These are phyloP conservation scores for Tulasnella sp. DNA, from an alignment of 768 basidiomycete species.

Conservation along the genomic window DNA sequence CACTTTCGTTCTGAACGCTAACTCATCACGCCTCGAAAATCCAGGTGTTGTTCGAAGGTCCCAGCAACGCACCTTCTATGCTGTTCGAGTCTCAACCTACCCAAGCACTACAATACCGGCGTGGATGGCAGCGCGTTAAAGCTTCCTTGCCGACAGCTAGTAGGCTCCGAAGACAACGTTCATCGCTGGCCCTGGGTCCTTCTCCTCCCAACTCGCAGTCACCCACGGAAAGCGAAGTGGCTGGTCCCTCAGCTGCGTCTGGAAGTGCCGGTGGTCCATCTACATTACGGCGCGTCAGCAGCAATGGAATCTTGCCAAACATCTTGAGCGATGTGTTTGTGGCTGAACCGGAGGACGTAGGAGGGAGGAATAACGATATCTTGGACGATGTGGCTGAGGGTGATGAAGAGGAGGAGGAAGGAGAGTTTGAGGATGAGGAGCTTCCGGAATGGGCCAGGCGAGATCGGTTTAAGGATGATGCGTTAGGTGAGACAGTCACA, in stretches of 20 bases:
- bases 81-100: not conserved
- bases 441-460: conserved; percentile 73
- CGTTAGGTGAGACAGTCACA: conserved; percentile 43
- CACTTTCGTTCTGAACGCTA: not conserved
- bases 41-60: conserved; percentile 50
- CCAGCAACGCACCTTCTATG: conserved; percentile 30
- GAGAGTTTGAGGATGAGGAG: conserved; percentile 57
- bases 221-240: not conserved
- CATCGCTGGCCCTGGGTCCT: conserved; percentile 8
- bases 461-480: conserved; percentile 45
- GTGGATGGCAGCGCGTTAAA: conserved; percentile 22
- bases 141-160: conserved; percentile 37
- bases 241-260: not conserved
- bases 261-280: not conserved
- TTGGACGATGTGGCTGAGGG: conserved; percentile 35
- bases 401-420: conserved; percentile 33
- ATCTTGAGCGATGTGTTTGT: not conserved
- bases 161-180: not conserved
- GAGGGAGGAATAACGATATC: not conserved
- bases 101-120: conserved; percentile 35
- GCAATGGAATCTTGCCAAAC: not conserved
- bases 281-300: not conserved
- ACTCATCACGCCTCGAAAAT: not conserved
- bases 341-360: not conserved
- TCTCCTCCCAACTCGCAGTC: not conserved